Evolutionary conservation across 129 eudicot species (phyloP).

Genomic region (Tagetes erecta): DNA sequence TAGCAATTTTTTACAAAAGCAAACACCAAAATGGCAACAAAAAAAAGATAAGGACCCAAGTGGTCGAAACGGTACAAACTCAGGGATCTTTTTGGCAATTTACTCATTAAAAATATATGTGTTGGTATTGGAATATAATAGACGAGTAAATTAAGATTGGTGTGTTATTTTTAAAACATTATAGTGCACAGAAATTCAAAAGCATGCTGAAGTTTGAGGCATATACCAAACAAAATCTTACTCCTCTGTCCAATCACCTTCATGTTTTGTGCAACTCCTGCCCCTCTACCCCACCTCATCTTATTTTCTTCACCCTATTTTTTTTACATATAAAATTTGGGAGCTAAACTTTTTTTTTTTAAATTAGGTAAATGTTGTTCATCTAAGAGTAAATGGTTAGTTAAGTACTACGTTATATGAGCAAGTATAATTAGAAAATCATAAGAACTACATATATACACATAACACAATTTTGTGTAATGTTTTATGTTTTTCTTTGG

Average conservation of each 20-base stretch:
- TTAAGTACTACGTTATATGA: neutral
- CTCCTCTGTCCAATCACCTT: slow-evolving; percentile 53
- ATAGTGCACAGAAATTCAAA: slow-evolving; percentile 23
- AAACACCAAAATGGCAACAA: too few species aligned
- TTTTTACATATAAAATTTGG: neutral
- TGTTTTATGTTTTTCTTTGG: too few species aligned
- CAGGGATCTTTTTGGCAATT: too few species aligned
- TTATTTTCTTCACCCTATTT: neutral
- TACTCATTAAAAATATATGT: too few species aligned
- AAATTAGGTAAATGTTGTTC: neutral
- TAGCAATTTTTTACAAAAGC: too few species aligned
- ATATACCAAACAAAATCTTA: slow-evolving; percentile 74
- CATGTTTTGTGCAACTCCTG: slow-evolving; percentile 60
- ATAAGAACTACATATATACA: too few species aligned
- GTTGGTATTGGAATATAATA: too few species aligned
- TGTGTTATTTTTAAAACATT: slow-evolving; percentile 2
- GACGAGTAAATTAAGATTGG: neutral
- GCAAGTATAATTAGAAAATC: too few species aligned
- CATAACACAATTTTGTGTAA: too few species aligned
- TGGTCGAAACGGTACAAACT: too few species aligned
- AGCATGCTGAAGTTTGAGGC: slow-evolving; percentile 41
- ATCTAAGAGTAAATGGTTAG: neutral
- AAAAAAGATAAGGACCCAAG: too few species aligned
- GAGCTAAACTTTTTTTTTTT: neutral
- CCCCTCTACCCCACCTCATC: slow-evolving; percentile 38